phyloP scores from a whole-genome alignment of 106 monocot genomes.

The Dendrobium huoshanense region DNA sequence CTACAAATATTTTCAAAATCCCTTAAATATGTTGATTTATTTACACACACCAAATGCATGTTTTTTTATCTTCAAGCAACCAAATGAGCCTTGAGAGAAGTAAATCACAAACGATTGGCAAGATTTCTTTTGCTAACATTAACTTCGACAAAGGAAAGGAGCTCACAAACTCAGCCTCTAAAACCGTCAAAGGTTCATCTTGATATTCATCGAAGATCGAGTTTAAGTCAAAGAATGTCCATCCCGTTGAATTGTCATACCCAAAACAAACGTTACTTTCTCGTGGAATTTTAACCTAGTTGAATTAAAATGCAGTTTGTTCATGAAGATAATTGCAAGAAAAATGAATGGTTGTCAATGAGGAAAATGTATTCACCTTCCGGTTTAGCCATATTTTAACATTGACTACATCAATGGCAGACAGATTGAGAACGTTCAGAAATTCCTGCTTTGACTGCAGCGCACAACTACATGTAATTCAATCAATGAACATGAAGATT shows the following conservation, averaged over 20 bases:
- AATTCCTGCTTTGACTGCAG: slow-evolving; percentile 55
- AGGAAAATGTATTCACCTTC: slow-evolving; percentile 30
- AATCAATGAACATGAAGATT: slow-evolving; percentile 6
- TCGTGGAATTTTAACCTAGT: slow-evolving; percentile 49
- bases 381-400: slow-evolving; percentile 70
- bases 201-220: slow-evolving; percentile 62
- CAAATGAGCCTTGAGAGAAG: too few relatives aligned
- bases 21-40: too few relatives aligned
- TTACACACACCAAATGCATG: too few relatives aligned
- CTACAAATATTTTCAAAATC: too few relatives aligned
- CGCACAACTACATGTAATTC: slow-evolving; percentile 33
- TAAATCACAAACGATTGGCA: too few relatives aligned
- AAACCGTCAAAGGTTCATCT: slow-evolving; percentile 43
- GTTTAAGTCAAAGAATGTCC: slow-evolving; percentile 61
- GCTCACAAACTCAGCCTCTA: slow-evolving; percentile 71
- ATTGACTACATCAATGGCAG: slow-evolving; percentile 40
- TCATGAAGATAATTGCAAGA: not conserved
- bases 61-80: too few relatives aligned
- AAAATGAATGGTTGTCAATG: not conserved
- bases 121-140: too few relatives aligned
- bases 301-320: not conserved
- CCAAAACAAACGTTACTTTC: slow-evolving; percentile 46
- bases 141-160: not conserved
- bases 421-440: slow-evolving; percentile 44
- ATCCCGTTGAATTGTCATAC: slow-evolving; percentile 45